phyloP scores from a whole-genome alignment of 2,329 filamentous ascomycete species.

The Colletotrichum graminicola region DNA sequence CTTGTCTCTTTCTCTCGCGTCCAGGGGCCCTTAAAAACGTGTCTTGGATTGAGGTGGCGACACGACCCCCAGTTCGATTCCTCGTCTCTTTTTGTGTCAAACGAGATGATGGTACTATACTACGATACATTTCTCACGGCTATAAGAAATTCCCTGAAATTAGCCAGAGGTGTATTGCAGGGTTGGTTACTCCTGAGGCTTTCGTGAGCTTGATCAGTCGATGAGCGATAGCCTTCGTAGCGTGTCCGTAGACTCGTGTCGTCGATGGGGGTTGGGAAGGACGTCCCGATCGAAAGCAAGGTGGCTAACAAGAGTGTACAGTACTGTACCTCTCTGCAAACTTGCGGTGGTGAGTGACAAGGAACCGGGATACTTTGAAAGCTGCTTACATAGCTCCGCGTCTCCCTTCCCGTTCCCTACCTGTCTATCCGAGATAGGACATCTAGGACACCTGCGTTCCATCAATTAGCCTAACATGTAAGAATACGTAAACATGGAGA shows the following conservation, averaged over 20 bases:
- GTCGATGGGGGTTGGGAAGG: background rate
- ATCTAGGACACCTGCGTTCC: conserved; percentile 10
- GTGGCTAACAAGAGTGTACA: background rate
- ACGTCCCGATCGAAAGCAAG: background rate
- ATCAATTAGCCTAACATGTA: background rate
- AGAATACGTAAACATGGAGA: conserved; percentile 15
- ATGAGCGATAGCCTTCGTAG: background rate
- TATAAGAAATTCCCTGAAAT: conserved; percentile 22
- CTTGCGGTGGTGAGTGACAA: background rate
- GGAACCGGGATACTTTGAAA: background rate
- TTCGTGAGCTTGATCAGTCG: background rate
- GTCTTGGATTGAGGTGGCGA: conserved; percentile 28
- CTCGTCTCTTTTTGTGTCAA: conserved; percentile 29
- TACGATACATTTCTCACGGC: conserved; percentile 12
- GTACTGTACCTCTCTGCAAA: background rate
- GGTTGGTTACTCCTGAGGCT: background rate
- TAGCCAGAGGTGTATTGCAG: background rate
- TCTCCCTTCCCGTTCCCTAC: conserved; percentile 22
- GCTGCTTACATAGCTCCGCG: conserved; percentile 33
- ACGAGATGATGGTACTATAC: conserved; percentile 31
- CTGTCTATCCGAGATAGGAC: conserved; percentile 15
- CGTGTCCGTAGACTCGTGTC: background rate
- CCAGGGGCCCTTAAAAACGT: conserved; percentile 3
- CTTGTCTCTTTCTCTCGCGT: background rate
- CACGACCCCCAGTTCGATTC: conserved; percentile 21